Base-by-base conservation (phyloP, 208 protist species). In the Crithidia thermophila region DNA sequence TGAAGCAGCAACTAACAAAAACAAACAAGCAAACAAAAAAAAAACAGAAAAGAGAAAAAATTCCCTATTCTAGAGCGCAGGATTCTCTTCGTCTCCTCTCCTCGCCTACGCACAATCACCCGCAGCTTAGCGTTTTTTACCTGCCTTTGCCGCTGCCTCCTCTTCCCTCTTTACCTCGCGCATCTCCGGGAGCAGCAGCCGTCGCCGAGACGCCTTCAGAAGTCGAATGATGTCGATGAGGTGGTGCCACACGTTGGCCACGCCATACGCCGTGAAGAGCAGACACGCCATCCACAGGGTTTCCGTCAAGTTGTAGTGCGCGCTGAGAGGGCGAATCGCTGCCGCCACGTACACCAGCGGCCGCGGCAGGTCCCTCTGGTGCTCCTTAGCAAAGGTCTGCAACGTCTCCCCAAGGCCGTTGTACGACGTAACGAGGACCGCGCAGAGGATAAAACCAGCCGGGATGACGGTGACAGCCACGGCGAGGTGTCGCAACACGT, bases 171-270 rank as follows among this genome's bases (percentile, higher is more conserved):
- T 47, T 30, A 51, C 13, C 53, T 52, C 45, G 4, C 58, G 61
- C 62, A 72, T 42, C 16, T 82, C 69, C 4, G 60, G 58, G 34
- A 74, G 68, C 33, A 82, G 25, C 3, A 88, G 30, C 27, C 88
- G 82, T 4, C 85, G 59, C 37, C 76, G 61, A 4, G 88, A 94
- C 20, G 85, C 59, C 68, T 90, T 91, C 52, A 94, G 46, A 27
- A 84, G 51, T 7, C 88, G 79, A 28, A 47, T 59, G 27, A 94
- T 69, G 31, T 90, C 81, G 6, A 91, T 59, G 33, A 91, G 28
- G 62, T 85, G 85, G 10, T 67, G 72, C 57, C 53, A 51, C 31
- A 94, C 45, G 31, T 81, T 43, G 39, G 73, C 52, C 2, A 56
- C 70, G 14, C 73, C 85, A 67, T 94, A 94, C 11, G 69, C 82